Base-by-base conservation (phyloP, 345 rosid genomes). In the Brassica carinata region DNA sequence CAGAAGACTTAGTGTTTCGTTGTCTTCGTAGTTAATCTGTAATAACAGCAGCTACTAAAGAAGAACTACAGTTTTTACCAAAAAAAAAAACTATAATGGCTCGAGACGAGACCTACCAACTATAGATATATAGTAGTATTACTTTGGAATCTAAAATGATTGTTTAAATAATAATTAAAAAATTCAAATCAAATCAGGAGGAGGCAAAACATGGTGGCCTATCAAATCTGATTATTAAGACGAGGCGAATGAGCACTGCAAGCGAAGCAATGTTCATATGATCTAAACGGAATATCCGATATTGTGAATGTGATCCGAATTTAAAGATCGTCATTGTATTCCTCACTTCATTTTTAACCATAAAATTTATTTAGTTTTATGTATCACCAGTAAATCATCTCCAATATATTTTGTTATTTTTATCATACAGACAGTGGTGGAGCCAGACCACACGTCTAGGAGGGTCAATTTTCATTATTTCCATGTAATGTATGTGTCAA, bases 151-250 rank as follows among this genome's bases (percentile, higher is more conserved):
- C 65, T 63, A 30, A 15, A 64, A 9, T 38, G 10, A 66, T 2
- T 36, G 11, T 53, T 27, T 62, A 64, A 38, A 76, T n/a, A 69
- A 23, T 34, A 33, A 40, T 9, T 2, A 43, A 53, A 34, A 67
- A 34, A 19, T 64, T 78, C 61, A 51, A 51, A 53, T 53, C 61
- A 64, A 55, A 78, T 55, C 33, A 38, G 51, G 67, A n/a, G 29
- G 69, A 67, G 57, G 71, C 74, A 79, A 43, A 79, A 73, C 74
- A 73, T 43, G 26, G 78, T 79, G 83, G 19, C 70, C 83, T 67
- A 67, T 79, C 74, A 74, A 79, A 74, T 79, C 78, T 64, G 31
- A 67, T 58, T 23, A 74, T 61, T 74, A 40, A 62, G 74, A 67
- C 30, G 74, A 79, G 63, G 70, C 75, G 58, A 73, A 74, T 26